These are phyloP conservation scores for Lentinula raphanica DNA, from an alignment of 768 basidiomycete species.

Conservation along the genomic window DNA sequence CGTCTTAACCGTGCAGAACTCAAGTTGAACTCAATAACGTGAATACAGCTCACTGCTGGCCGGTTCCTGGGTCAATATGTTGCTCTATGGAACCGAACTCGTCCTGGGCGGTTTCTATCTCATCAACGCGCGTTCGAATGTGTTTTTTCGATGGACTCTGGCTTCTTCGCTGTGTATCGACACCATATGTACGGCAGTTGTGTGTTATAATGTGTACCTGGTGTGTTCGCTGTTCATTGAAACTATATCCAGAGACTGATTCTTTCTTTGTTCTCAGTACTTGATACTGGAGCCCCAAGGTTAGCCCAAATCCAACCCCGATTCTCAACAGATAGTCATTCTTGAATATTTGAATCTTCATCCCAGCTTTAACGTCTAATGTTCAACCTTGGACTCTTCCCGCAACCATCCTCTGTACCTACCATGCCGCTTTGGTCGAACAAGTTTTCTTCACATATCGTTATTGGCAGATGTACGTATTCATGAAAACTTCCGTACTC, in stretches of 20 bases:
- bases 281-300: not conserved
- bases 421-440: constrained; percentile 2
- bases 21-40: not conserved
- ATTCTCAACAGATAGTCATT: not conserved
- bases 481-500: not conserved
- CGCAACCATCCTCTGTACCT: not conserved
- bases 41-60: not conserved
- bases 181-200: not conserved
- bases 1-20: not conserved
- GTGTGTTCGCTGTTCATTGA: not conserved
- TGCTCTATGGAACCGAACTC: constrained; percentile 1
- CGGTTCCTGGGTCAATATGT: constrained; percentile 6
- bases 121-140: not conserved
- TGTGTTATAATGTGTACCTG: constrained; percentile 4
- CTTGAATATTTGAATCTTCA: too few species aligned
- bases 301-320: not conserved
- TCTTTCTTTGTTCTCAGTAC: not conserved
- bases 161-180: not conserved
- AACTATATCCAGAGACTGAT: not conserved
- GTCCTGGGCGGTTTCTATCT: constrained; percentile 1
- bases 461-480: constrained; percentile 2
- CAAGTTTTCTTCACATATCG: constrained; percentile 5
- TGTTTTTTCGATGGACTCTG: constrained; percentile 1
- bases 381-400: not conserved
- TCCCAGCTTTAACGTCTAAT: not conserved